These are phyloP conservation scores for Wickerhamiella azyma DNA, from an alignment of 805 yeast species.

Conservation along the genomic window DNA sequence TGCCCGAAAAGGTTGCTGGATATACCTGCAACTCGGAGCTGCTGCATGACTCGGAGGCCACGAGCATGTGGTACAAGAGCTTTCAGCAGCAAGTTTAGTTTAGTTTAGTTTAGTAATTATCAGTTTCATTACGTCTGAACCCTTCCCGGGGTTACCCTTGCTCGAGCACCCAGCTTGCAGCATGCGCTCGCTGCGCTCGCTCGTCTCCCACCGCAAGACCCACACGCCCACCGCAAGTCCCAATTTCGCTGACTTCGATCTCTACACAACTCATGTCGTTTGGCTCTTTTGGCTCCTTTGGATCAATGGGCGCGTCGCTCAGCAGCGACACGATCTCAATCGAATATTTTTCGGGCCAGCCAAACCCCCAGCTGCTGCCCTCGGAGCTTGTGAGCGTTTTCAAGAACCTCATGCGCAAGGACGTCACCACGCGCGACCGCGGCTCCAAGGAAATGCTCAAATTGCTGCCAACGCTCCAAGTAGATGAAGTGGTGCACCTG, in stretches of 20 bases:
- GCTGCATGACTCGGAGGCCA: conserved; percentile 13
- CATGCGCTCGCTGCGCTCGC: too few species aligned
- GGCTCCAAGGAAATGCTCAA: conserved; percentile 45
- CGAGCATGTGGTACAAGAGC: conserved; percentile 8
- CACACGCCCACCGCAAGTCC: too few species aligned
- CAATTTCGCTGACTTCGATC: too few species aligned
- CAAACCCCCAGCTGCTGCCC: conserved; percentile 44
- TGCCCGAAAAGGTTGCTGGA: conserved; percentile 7
- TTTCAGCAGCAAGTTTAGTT: conserved; percentile 1
- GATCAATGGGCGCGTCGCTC: background rate
- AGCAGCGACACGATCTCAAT: conserved; percentile 35
- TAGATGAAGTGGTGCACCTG: conserved; percentile 41
- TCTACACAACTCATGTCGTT: background rate
- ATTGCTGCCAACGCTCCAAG: conserved; percentile 21
- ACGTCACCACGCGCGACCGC: conserved; percentile 72
- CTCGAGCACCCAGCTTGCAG: too few species aligned
- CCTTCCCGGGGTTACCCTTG: too few species aligned
- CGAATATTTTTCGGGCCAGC: conserved; percentile 64
- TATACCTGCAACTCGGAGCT: conserved; percentile 16
- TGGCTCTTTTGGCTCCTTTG: background rate
- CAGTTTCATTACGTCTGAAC: background rate
- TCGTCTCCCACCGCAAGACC: too few species aligned
- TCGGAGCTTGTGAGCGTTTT: conserved; percentile 47
- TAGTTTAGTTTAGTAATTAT: background rate
- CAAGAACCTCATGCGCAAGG: conserved; percentile 64